Base-by-base conservation (phyloP, 768 basidiomycete genomes). In the Boletus eberwhitei region DNA sequence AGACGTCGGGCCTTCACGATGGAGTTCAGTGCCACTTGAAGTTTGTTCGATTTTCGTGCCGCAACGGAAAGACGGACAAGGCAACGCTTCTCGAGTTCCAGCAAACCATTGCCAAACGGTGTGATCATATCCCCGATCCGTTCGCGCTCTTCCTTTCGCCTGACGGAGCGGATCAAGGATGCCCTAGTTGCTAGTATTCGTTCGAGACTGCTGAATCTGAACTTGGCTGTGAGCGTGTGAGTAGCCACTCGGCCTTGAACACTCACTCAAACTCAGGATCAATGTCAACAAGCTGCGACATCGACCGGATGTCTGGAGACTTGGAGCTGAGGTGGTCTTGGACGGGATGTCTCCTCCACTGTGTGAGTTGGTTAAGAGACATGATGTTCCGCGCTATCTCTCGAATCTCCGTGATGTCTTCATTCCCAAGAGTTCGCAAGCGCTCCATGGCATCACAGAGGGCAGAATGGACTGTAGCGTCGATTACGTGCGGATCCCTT, bases 1-100 rank as follows among this genome's bases (percentile, higher is more conserved):
- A 94, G 71, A 36, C 73, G 75, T 64, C 89, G 87, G 1, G 93
- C 91, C 26, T 83, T 81, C 31, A 90, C 77, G 36, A 95, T 77
- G 5, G 94, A 85, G 64, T 96, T 98, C 26, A 97, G 71, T 0
- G 96, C 91, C 35, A 93, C 81, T 64, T 97, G 94, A 16, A 81
- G 70, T 46, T 90, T 82, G 48, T 81, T 77, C 0, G 83, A 79
- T 36, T 75, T 67, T 19, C 94, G 79, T 14, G 96, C 93, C 26
- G 83, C 85, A 62, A 77, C 72, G 14, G 85, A 93, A 53, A 97
- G 74, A 17, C 76, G 76, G 31, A 94, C 70, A 8, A 96, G 82
- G 61, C 87, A 92, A 2, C 71, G 64, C 40, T 81, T 87, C 67
- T 97, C 90, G 2, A 88, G 64, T 4, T 80, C 75, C 13, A 80